Evolutionary conservation across 192 early-diverging fungal species (phyloP).

Genomic region (Borealophlyctis nickersoniae): DNA sequence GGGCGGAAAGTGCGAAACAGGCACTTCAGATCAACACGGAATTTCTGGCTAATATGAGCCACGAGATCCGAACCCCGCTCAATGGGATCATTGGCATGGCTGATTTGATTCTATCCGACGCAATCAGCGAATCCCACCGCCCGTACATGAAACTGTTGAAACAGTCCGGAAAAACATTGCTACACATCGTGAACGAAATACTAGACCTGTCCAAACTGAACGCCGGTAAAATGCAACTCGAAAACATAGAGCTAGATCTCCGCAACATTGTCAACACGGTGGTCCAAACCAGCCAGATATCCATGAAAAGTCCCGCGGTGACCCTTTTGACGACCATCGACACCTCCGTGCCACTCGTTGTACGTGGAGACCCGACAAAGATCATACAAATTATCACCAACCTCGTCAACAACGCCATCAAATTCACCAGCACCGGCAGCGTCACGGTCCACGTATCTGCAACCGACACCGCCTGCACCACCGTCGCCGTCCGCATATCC

Average conservation of each 20-base stretch:
- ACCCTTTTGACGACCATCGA: constrained; percentile 2
- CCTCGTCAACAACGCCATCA: constrained; percentile 17
- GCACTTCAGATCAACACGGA: constrained; percentile 9
- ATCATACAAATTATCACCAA: constrained; percentile 21
- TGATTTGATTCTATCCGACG: constrained; percentile 18
- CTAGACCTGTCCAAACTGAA: constrained; percentile 12
- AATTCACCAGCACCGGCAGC: constrained; percentile 1
- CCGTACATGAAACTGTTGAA: constrained; percentile 21
- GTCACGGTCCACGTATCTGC: not conserved
- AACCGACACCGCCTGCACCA: not conserved
- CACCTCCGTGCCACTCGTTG: constrained; percentile 2
- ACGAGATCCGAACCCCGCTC: constrained; percentile 18
- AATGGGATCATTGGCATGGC: constrained; percentile 24
- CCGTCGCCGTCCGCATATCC: not conserved
- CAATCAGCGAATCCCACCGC: constrained; percentile 16
- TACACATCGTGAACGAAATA: constrained; percentile 19
- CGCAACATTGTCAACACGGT: constrained; percentile 6
- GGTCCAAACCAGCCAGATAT: constrained; percentile 6
- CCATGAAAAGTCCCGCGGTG: constrained; percentile 15
- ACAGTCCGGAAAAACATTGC: constrained; percentile 13
- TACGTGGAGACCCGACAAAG: constrained; percentile 24
- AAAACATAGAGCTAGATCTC: constrained; percentile 11
- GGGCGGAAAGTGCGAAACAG: constrained; percentile 2
- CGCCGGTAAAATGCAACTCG: not conserved
- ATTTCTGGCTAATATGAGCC: not conserved